A percentile compares a stretch with the other conserved stretches of the same genome.
phyloP scores from a whole-genome alignment of 768 basidiomycete species.

The Tephrocybe sp. region DNA sequence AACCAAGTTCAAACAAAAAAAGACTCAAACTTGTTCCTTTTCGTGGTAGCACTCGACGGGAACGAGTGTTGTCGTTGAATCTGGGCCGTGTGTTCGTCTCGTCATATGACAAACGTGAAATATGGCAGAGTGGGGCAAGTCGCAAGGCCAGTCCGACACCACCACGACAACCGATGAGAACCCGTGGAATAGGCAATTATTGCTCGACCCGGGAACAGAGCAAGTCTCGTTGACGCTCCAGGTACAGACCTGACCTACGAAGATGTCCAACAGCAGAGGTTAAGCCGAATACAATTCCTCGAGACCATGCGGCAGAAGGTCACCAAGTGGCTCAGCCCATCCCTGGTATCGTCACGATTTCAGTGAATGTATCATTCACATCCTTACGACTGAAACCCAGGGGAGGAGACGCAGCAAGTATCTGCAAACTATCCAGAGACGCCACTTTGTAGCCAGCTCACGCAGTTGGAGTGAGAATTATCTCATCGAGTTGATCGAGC shows the following conservation, averaged over 20 bases:
- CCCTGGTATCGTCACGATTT: neutral
- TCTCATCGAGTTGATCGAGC: slow-evolving; percentile 1
- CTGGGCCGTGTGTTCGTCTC: neutral
- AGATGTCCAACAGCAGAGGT: neutral
- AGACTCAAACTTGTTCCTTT: no score
- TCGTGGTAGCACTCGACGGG: no score
- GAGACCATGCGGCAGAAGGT: slow-evolving; percentile 5
- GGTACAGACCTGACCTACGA: neutral
- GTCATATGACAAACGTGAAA: slow-evolving; percentile 6
- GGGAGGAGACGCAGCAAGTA: neutral
- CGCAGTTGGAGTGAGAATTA: slow-evolving; percentile 2
- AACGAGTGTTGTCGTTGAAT: no score
- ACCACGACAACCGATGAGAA: neutral
- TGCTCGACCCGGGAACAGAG: neutral
- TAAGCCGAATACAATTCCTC: slow-evolving; percentile 6
- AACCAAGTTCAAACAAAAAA: no score
- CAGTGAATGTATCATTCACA: no score
- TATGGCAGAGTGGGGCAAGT: neutral
- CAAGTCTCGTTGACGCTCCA: no score
- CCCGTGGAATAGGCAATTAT: no score
- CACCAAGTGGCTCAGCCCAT: slow-evolving; percentile 1
- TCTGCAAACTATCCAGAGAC: neutral
- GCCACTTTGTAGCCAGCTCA: neutral
- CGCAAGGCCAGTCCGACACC: neutral
- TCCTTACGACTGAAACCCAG: neutral